These are phyloP conservation scores for Silene uniflora DNA, from an alignment of 148 eudicot species.

Conservation along the genomic window DNA sequence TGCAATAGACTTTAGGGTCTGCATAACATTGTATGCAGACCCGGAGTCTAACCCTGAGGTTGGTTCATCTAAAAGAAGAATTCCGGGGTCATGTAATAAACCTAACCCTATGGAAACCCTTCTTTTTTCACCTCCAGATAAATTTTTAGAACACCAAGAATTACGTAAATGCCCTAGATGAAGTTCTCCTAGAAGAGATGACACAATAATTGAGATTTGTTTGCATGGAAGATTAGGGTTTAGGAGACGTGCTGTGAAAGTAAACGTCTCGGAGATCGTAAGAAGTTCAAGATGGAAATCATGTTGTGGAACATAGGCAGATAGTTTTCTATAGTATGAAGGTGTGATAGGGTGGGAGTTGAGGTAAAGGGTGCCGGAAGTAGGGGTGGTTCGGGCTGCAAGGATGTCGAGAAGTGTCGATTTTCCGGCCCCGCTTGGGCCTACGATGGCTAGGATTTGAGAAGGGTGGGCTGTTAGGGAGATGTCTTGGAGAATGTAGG, in stretches of 20 bases:
- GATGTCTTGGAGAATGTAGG: slow-evolving; percentile 61
- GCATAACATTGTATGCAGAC: slow-evolving; percentile 69
- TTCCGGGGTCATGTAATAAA: slow-evolving; percentile 69
- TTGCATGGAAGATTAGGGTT: slow-evolving; percentile 30
- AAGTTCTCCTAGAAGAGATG: slow-evolving; percentile 49
- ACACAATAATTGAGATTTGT: slow-evolving; percentile 31
- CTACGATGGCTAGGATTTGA: slow-evolving; percentile 79
- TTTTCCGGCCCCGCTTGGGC: slow-evolving; percentile 93
- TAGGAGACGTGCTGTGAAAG: slow-evolving; percentile 64
- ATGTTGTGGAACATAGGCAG: slow-evolving; percentile 87
- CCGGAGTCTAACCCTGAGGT: slow-evolving; percentile 83
- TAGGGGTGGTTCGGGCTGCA: slow-evolving; percentile 57
- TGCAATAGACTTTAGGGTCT: slow-evolving; percentile 52
- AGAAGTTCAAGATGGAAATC: slow-evolving; percentile 63
- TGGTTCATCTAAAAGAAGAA: slow-evolving; percentile 81
- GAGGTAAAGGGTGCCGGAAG: slow-evolving; percentile 56
- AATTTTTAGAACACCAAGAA: slow-evolving; percentile 39
- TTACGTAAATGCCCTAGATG: slow-evolving; percentile 50
- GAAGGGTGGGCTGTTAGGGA: slow-evolving; percentile 71
- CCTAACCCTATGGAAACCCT: slow-evolving; percentile 85
- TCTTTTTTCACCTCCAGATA: slow-evolving; percentile 82
- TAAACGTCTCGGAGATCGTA: slow-evolving; percentile 70
- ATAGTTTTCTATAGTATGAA: slow-evolving; percentile 54
- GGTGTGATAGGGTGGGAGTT: slow-evolving; percentile 56
- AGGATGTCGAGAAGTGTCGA: slow-evolving; percentile 83